phyloP scores from a whole-genome alignment of 2,329 filamentous ascomycete genomes.

The Alternaria hordeiaustralica region DNA sequence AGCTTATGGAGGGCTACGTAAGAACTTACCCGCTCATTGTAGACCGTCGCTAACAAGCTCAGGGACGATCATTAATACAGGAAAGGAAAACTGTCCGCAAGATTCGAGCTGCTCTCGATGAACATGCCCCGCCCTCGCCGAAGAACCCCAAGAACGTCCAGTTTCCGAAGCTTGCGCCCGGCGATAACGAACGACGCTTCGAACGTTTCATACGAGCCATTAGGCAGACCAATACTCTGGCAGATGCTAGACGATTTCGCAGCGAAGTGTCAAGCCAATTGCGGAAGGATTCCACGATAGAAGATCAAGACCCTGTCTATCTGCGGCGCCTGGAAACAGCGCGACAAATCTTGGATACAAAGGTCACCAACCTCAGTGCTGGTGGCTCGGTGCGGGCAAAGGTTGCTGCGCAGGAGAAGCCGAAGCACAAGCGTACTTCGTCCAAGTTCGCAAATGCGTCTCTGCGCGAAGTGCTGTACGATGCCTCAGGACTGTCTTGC shows the following conservation, averaged over 20 bases:
- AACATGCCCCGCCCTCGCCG: constrained; percentile 85
- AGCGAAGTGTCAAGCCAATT: constrained; percentile 92
- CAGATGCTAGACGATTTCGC: constrained; percentile 88
- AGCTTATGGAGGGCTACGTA: constrained; percentile 85
- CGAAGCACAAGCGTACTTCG: constrained; percentile 51
- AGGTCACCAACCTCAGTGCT: constrained; percentile 79
- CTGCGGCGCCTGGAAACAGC: constrained; percentile 89
- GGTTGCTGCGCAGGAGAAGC: constrained; percentile 48
- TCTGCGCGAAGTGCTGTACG: constrained; percentile 84
- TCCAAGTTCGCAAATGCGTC: constrained; percentile 76
- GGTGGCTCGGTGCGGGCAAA: constrained; percentile 60
- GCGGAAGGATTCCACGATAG: constrained; percentile 79
- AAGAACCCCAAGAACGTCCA: constrained; percentile 68
- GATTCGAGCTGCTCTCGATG: constrained; percentile 87
- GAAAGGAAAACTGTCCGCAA: constrained; percentile 95
- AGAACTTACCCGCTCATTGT: constrained; percentile 22
- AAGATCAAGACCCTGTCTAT: constrained; percentile 84
- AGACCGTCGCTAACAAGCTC: constrained; percentile 17
- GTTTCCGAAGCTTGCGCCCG: constrained; percentile 79
- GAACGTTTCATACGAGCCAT: constrained; percentile 93
- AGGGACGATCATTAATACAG: constrained; percentile 84
- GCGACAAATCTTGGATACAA: constrained; percentile 87
- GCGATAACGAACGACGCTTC: constrained; percentile 90
- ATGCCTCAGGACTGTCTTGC: constrained; percentile 89
- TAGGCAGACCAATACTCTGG: constrained; percentile 85